phyloP scores from a whole-genome alignment of 495 filamentous ascomycete genomes.

The Entonaema liquescens region DNA sequence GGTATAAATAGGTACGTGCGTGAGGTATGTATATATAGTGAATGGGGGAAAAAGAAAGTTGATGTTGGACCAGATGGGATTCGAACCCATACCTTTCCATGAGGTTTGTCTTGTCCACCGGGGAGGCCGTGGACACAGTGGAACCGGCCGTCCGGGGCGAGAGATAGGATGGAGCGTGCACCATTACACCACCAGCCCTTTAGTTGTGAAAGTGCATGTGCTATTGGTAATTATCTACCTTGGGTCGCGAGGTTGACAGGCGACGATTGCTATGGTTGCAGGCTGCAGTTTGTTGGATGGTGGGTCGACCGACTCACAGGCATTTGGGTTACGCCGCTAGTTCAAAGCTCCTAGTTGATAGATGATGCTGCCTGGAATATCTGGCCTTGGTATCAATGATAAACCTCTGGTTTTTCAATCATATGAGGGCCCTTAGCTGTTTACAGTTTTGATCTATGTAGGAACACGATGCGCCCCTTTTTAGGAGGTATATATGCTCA shows the following conservation, averaged over 20 bases:
- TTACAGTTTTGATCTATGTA: too few relatives aligned
- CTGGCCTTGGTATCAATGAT: too few relatives aligned
- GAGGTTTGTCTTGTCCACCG: background rate
- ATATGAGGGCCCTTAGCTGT: too few relatives aligned
- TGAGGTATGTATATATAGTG: too few relatives aligned
- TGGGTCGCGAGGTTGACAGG: background rate
- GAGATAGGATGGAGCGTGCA: background rate
- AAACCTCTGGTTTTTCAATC: too few relatives aligned
- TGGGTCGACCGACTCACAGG: background rate
- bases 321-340: background rate
- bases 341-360: too few relatives aligned
- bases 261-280: background rate
- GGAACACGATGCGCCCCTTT: too few relatives aligned
- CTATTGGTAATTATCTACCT: background rate
- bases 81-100: background rate
- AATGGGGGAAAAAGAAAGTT: background rate
- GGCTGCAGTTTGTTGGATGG: background rate
- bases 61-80: background rate
- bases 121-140: background rate
- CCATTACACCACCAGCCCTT: background rate
- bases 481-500: too few relatives aligned
- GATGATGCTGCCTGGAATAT: too few relatives aligned
- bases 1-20: too few relatives aligned
- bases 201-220: background rate
- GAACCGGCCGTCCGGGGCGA: background rate